A percentile compares a stretch with the other conserved stretches of the same genome.
Conservation (phyloP, 768 basidiomycete species). For the Mycena rosella region DNA sequence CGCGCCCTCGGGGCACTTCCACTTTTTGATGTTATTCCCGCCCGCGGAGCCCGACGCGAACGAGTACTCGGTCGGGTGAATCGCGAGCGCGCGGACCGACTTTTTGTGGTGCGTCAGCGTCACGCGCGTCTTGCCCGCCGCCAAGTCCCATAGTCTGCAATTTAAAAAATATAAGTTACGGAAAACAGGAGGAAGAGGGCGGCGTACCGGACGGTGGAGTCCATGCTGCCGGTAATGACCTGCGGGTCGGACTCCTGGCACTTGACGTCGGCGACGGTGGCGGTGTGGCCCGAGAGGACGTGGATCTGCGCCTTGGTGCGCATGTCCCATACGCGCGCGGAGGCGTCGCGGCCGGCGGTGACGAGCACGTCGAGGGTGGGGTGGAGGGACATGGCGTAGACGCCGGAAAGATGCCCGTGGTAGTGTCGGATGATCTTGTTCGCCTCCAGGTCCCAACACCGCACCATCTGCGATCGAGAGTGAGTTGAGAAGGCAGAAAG, state of each 20-base stretch:
- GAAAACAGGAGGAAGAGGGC: slow-evolving; percentile 9
- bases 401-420: slow-evolving; percentile 97
- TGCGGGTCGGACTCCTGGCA: slow-evolving; percentile 98
- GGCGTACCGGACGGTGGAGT: slow-evolving; percentile 89
- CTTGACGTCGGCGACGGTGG: slow-evolving; percentile 94
- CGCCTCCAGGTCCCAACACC: slow-evolving; percentile 98
- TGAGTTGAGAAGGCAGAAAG: neutral
- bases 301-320: slow-evolving; percentile 97
- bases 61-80: slow-evolving; percentile 96
- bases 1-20: slow-evolving; percentile 96
- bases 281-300: slow-evolving; percentile 93
- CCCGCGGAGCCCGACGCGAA: slow-evolving; percentile 97
- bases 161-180: slow-evolving; percentile 13
- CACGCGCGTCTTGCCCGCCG: slow-evolving; percentile 96
- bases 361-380: slow-evolving; percentile 97
- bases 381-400: slow-evolving; percentile 93
- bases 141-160: slow-evolving; percentile 92
- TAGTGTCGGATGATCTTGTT: slow-evolving; percentile 99
- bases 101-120: slow-evolving; percentile 99
- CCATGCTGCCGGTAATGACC: slow-evolving; percentile 98
- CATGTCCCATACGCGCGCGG: slow-evolving; percentile 99
- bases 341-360: slow-evolving; percentile 95
- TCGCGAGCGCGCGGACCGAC: slow-evolving; percentile 91
- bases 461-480: slow-evolving; percentile 86
- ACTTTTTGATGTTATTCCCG: slow-evolving; percentile 99